A percentile compares a stretch with the other conserved stretches of the same genome.
phyloP scores from a whole-genome alignment of 352 stramenopile genomes.

The Globisporangium polare region DNA sequence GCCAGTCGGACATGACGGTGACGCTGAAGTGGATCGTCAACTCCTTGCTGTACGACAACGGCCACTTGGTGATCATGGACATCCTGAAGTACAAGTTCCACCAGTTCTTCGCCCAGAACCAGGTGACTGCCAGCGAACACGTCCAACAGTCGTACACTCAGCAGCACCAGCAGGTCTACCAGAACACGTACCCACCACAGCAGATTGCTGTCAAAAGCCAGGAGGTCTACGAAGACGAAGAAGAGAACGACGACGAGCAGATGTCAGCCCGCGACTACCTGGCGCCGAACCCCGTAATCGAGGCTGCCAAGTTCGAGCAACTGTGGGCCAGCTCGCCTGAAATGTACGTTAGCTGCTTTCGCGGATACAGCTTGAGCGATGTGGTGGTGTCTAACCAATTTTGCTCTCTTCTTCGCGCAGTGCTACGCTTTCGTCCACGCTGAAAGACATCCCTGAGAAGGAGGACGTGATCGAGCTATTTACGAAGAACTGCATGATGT shows the following conservation, averaged over 20 bases:
- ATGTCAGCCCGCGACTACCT: conserved; percentile 74
- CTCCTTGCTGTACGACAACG: conserved; percentile 82
- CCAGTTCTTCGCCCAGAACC: conserved; percentile 49
- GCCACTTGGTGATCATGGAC: conserved; percentile 77
- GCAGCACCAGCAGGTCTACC: conserved; percentile 17
- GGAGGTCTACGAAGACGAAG: conserved; percentile 28
- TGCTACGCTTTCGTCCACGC: conserved; percentile 39
- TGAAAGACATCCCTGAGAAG: conserved; percentile 60
- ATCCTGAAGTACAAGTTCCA: conserved; percentile 71
- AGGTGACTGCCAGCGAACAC: conserved; percentile 18
- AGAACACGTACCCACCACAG: conserved; percentile 11
- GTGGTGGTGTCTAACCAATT: neutral
- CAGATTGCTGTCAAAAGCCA: conserved; percentile 8
- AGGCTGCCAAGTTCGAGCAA: conserved; percentile 77
- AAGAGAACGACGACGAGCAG: conserved; percentile 40
- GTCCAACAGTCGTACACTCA: conserved; percentile 9
- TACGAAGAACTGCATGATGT: conserved; percentile 61
- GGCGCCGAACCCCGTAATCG: conserved; percentile 49
- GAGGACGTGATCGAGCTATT: conserved; percentile 79
- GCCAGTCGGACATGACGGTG: conserved; percentile 72
- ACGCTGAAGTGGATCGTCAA: conserved; percentile 89
- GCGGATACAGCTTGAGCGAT: neutral
- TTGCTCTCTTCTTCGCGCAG: conserved; percentile 20
- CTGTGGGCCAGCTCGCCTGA: conserved; percentile 61
- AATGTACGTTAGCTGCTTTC: conserved; percentile 54